Percentiles rank a stretch among this genome's conserved stretches.
Conservation (phyloP, 345 rosid species). For the Hibiscus tridactylites region DNA sequence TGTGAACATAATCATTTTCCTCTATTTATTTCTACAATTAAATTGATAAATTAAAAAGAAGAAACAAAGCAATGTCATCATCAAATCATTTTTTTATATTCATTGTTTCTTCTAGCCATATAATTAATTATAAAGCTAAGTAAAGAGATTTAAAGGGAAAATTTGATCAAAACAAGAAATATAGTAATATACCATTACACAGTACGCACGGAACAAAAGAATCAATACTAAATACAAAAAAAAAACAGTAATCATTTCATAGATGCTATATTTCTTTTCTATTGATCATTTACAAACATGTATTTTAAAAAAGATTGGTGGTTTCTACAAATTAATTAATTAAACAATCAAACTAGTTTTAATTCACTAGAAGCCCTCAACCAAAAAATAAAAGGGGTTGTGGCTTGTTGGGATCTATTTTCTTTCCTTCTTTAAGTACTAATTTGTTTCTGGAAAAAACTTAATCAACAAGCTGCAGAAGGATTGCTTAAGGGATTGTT, state of each 20-base stretch:
- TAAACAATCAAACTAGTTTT: conserved; percentile 39
- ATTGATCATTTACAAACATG: conserved; percentile 30
- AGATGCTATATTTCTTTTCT: conserved; percentile 4
- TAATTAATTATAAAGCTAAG: background rate
- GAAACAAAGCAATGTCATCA: background rate
- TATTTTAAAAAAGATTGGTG: background rate
- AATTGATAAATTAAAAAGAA: background rate
- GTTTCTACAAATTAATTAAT: conserved; percentile 31
- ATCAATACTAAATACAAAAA: conserved; percentile 16
- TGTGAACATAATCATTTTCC: background rate
- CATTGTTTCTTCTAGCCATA: background rate
- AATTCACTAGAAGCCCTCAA: conserved; percentile 49
- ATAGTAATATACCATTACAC: conserved; percentile 1
- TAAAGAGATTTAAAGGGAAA: background rate
- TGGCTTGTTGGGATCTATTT: conserved; percentile 21
- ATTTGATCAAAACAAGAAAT: background rate
- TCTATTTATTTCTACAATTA: background rate
- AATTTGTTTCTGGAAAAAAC: background rate
- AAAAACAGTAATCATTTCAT: conserved; percentile 19
- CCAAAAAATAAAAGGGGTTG: conserved; percentile 52
- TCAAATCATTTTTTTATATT: background rate
- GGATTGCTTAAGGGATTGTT: conserved; percentile 63
- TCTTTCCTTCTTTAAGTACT: background rate
- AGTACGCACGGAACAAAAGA: conserved; percentile 10
- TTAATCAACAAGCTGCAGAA: conserved; percentile 75